phyloP scores from a whole-genome alignment of 1,139 yeast species.

The Protomyces lactucae-debilis region DNA sequence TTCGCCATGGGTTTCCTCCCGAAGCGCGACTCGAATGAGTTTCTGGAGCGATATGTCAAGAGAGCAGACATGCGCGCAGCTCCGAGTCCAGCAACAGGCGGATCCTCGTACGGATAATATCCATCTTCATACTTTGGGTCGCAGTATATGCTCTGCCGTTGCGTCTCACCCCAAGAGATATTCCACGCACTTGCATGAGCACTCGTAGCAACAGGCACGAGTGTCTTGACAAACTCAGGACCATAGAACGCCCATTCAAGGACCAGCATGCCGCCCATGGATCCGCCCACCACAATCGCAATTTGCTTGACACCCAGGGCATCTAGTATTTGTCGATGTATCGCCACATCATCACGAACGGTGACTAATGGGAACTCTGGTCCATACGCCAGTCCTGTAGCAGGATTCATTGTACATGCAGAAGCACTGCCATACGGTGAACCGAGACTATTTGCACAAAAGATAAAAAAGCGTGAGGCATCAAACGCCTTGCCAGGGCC shows the following conservation, averaged over 20 bases:
- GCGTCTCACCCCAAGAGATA: conserved; percentile 98
- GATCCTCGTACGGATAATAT: conserved; percentile 66
- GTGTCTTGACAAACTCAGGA: conserved; percentile 59
- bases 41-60: conserved; percentile 83
- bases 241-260: conserved; percentile 78
- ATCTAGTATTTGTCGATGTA: conserved; percentile 73
- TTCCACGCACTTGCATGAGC: conserved; percentile 98
- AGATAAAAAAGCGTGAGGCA: conserved; percentile 74
- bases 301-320: conserved; percentile 64
- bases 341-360: conserved; percentile 78
- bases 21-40: conserved; percentile 83
- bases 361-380: conserved; percentile 94
- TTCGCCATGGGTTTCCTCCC: conserved; percentile 66
- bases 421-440: conserved; percentile 96
- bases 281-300: conserved; percentile 90
- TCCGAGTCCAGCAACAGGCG: conserved; percentile 79
- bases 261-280: conserved; percentile 99
- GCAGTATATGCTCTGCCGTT: conserved; percentile 87
- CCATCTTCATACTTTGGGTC: conserved; percentile 93
- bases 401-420: conserved; percentile 71
- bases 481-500: conserved; percentile 88
- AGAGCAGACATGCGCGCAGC: conserved; percentile 98
- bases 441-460: conserved; percentile 86
- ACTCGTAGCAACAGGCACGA: conserved; percentile 86
- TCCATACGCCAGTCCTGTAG: conserved; percentile 68